Evolutionary conservation across 1,284 basidiomycete genomes (phyloP).

Genomic region (Cryptococcus jaspeensis): DNA sequence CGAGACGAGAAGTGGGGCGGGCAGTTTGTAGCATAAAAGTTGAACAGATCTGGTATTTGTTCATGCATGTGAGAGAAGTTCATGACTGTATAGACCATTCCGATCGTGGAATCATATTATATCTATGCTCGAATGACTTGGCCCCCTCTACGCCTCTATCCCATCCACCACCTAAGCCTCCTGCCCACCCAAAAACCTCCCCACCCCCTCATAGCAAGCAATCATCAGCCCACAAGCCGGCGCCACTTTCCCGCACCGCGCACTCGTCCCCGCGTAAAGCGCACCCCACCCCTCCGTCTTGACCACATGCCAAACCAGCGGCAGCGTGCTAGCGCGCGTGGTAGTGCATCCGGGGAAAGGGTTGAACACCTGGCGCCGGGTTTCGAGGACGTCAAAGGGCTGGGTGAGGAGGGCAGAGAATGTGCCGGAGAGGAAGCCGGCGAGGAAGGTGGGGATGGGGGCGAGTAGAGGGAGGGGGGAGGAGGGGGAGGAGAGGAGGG

Average conservation of each 20-base stretch:
- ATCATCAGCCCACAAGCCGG: conserved; percentile 91
- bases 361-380: conserved; percentile 73
- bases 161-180: conserved; percentile 4
- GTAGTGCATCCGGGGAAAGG: conserved; percentile 58
- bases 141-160: no score
- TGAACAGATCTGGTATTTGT: no score
- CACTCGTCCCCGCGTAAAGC: conserved; percentile 80
- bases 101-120: no score
- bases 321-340: conserved; percentile 40
- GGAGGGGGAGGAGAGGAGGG: conserved; percentile 33
- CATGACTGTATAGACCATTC: no score
- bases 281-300: conserved; percentile 74
- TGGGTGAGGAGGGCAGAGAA: conserved; percentile 86
- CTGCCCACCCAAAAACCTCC: conserved; percentile 41
- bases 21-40: no score
- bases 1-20: no score
- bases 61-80: no score
- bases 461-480: conserved; percentile 34
- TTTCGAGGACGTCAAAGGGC: conserved; percentile 96
- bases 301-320: conserved; percentile 59
- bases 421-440: conserved; percentile 48
- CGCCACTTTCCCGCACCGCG: conserved; percentile 91
- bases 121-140: no score
- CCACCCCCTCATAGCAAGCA: conserved; percentile 79
- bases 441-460: conserved; percentile 43